phyloP scores from a whole-genome alignment of 441 rosid genomes.

The Populus hybrid region DNA sequence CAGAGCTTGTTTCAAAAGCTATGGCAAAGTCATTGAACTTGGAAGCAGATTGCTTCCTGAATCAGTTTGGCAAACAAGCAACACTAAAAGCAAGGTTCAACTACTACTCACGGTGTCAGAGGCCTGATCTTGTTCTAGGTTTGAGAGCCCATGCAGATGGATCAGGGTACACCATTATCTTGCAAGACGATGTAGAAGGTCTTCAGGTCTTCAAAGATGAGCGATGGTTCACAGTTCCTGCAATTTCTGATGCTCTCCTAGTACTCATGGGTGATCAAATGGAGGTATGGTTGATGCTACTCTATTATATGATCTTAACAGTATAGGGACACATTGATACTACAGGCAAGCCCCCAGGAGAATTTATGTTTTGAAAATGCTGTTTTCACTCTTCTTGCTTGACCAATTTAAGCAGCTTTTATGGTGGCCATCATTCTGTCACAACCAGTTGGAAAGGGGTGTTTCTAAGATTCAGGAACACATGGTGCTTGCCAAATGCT shows the following conservation, averaged over 20 bases:
- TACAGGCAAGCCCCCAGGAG: not conserved
- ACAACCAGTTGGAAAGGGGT: no score
- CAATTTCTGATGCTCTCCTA: slow-evolving; percentile 42
- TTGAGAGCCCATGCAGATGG: slow-evolving; percentile 61
- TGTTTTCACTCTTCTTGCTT: no score
- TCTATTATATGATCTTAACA: not conserved
- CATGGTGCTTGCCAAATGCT: no score
- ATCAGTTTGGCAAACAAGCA: slow-evolving; percentile 45
- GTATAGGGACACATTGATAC: not conserved
- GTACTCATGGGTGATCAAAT: slow-evolving; percentile 56
- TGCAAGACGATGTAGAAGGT: slow-evolving; percentile 54
- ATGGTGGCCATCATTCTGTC: no score
- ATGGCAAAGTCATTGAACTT: no score
- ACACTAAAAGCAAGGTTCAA: slow-evolving; percentile 52
- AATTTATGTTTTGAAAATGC: not conserved
- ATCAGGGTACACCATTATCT: slow-evolving; percentile 45
- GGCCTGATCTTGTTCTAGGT: slow-evolving; percentile 55
- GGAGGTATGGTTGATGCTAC: slow-evolving; percentile 39
- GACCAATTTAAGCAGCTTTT: no score
- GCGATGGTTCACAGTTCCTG: slow-evolving; percentile 46
- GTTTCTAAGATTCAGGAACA: no score
- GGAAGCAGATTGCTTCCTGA: slow-evolving; percentile 28
- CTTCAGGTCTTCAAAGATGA: slow-evolving; percentile 44
- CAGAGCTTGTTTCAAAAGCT: no score
- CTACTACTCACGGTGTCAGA: slow-evolving; percentile 59